Conservation (phyloP, 495 filamentous ascomycete genomes). For the Penicillium pulvis region DNA sequence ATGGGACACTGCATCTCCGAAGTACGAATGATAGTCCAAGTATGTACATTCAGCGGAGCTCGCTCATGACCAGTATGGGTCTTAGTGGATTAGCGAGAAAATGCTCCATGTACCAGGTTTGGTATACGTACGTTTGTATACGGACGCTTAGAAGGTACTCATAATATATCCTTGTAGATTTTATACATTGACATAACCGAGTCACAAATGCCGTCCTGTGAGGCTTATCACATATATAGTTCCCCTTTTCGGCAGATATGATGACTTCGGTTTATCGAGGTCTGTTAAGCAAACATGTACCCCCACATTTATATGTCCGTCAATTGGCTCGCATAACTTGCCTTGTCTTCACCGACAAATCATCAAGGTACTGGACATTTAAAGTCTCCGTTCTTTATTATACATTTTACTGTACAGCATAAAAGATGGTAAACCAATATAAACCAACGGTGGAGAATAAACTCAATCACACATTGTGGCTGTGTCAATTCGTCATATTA, state of each 20-base stretch:
- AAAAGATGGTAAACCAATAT: not conserved
- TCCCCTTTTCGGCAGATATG: not conserved
- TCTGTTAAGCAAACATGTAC: not conserved
- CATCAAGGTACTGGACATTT: not conserved
- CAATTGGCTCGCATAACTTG: constrained; percentile 4
- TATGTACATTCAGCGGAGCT: not conserved
- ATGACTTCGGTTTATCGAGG: not conserved
- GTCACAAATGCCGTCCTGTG: not conserved
- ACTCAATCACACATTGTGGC: not conserved
- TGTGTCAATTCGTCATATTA: not conserved
- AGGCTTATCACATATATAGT: not conserved
- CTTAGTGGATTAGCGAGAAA: not conserved
- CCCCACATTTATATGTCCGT: not conserved
- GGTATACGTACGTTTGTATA: no score
- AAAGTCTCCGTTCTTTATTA: not conserved
- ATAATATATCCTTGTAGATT: not conserved
- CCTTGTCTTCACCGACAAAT: not conserved
- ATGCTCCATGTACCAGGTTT: not conserved
- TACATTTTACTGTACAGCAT: not conserved
- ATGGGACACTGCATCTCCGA: constrained; percentile 13
- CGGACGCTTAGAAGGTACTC: no score
- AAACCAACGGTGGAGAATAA: not conserved
- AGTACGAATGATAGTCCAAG: not conserved
- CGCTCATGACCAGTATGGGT: not conserved
- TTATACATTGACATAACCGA: not conserved